phyloP scores from a whole-genome alignment of 352 stramenopile species.

The Globisporangium camurandrum region DNA sequence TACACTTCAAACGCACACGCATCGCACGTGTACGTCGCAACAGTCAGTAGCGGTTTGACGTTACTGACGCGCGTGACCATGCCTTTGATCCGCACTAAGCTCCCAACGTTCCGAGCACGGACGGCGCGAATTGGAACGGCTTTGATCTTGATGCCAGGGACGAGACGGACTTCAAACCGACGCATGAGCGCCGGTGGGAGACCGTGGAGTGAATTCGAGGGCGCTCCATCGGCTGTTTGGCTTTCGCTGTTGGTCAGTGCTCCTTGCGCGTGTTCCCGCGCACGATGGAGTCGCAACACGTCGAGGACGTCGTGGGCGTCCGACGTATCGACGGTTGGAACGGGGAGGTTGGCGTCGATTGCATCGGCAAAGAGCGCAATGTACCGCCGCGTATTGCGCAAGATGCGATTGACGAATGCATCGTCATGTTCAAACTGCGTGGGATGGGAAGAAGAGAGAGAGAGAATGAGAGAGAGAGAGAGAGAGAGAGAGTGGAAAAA shows the following conservation, averaged over 20 bases:
- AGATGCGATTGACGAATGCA: conserved; percentile 77
- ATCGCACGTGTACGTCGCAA: conserved; percentile 98
- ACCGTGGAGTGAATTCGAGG: too few species aligned
- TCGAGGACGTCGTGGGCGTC: conserved; percentile 82
- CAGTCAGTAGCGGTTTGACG: conserved; percentile 95
- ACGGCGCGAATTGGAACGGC: conserved; percentile 92
- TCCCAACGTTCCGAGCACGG: conserved; percentile 91
- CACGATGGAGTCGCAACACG: conserved; percentile 68
- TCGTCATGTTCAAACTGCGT: conserved; percentile 73
- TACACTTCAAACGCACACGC: conserved; percentile 96
- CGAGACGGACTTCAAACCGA: conserved; percentile 76
- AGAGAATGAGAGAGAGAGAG: neutral
- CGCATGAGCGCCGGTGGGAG: conserved; percentile 92
- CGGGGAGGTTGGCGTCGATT: conserved; percentile 81
- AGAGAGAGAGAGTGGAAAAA: neutral
- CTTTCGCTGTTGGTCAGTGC: conserved; percentile 28
- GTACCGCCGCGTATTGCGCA: conserved; percentile 84
- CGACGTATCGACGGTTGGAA: conserved; percentile 73
- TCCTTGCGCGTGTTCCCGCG: conserved; percentile 59
- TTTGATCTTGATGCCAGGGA: conserved; percentile 81
- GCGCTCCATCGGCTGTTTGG: too few species aligned
- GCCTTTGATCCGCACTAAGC: conserved; percentile 93
- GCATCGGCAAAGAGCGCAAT: conserved; percentile 84
- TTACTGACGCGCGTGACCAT: conserved; percentile 98
- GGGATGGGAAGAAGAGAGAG: neutral